Evolutionary conservation across 345 rosid species (phyloP).

Genomic region (Camelina laxa): DNA sequence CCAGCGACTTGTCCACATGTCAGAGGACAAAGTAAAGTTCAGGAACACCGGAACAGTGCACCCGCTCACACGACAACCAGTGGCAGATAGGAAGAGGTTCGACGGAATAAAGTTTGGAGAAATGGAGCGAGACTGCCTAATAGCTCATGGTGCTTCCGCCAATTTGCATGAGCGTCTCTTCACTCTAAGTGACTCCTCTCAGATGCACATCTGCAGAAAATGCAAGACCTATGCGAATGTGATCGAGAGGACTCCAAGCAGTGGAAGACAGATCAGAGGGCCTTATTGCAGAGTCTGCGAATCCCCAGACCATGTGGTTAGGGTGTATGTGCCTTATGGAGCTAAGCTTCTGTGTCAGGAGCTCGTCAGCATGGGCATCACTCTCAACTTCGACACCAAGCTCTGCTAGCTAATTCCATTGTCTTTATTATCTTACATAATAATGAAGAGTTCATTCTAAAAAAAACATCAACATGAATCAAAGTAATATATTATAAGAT

Average conservation of each 20-base stretch:
- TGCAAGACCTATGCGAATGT: constrained; percentile 68
- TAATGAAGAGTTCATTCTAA: too few relatives aligned
- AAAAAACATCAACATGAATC: too few relatives aligned
- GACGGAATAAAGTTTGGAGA: constrained; percentile 93
- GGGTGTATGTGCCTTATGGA: constrained; percentile 73
- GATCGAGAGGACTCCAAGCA: constrained; percentile 60
- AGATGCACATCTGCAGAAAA: constrained; percentile 72
- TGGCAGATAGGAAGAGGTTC: constrained; percentile 81
- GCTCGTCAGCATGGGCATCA: constrained; percentile 86
- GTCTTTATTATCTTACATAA: too few relatives aligned
- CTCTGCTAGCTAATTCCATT: constrained; percentile 49
- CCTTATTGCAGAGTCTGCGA: constrained; percentile 73
- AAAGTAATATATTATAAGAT: too few relatives aligned
- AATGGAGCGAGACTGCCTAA: constrained; percentile 92
- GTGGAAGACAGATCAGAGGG: constrained; percentile 77
- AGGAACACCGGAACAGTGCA: constrained; percentile 96
- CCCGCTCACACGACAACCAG: constrained; percentile 91
- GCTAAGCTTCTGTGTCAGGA: constrained; percentile 80
- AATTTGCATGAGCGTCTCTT: constrained; percentile 86
- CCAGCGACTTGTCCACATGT: constrained; percentile 86
- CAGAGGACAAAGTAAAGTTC: constrained; percentile 93
- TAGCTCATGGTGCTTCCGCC: constrained; percentile 85
- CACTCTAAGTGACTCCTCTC: constrained; percentile 76
- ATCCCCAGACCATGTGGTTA: constrained; percentile 65
- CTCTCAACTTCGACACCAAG: constrained; percentile 63